Conservation (phyloP, 345 rosid species). For the Gossypium longicalyx region DNA sequence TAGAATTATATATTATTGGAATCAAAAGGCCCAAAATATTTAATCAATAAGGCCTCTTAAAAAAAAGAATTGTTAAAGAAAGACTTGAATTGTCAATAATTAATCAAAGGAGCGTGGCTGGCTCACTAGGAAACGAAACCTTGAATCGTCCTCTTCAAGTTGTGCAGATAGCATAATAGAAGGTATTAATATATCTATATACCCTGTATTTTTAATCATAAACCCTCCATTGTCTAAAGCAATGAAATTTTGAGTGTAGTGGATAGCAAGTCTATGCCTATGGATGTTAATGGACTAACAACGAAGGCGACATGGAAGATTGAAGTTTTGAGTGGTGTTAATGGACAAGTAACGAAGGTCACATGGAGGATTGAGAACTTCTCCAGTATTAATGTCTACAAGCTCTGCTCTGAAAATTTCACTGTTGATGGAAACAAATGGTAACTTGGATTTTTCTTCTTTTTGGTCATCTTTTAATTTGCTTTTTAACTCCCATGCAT, state of each 20-base stretch:
- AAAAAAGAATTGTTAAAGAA: too few relatives aligned
- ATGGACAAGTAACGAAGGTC: slow-evolving; percentile 33
- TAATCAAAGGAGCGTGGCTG: too few relatives aligned
- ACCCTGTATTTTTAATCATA: too few relatives aligned
- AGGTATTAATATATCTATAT: background rate
- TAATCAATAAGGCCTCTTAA: too few relatives aligned
- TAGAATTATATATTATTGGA: too few relatives aligned
- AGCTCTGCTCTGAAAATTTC: slow-evolving; percentile 36
- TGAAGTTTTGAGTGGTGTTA: background rate
- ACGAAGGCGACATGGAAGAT: slow-evolving; percentile 33
- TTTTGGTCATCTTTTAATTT: too few relatives aligned
- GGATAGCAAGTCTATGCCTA: background rate
- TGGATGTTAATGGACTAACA: background rate
- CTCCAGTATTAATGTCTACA: slow-evolving; percentile 30
- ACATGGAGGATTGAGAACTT: slow-evolving; percentile 44
- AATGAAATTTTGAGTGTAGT: background rate
- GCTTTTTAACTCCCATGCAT: too few relatives aligned
- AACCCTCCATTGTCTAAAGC: background rate
- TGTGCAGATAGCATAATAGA: background rate
- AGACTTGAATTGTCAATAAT: too few relatives aligned
- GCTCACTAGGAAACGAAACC: too few relatives aligned
- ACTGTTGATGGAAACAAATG: slow-evolving; percentile 39
- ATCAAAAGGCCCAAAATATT: too few relatives aligned
- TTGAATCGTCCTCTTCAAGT: too few relatives aligned
- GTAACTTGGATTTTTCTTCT: slow-evolving; percentile 12